Evolutionary conservation across 1,139 yeast genomes (phyloP).

Genomic region (Diutina mesorugosa): DNA sequence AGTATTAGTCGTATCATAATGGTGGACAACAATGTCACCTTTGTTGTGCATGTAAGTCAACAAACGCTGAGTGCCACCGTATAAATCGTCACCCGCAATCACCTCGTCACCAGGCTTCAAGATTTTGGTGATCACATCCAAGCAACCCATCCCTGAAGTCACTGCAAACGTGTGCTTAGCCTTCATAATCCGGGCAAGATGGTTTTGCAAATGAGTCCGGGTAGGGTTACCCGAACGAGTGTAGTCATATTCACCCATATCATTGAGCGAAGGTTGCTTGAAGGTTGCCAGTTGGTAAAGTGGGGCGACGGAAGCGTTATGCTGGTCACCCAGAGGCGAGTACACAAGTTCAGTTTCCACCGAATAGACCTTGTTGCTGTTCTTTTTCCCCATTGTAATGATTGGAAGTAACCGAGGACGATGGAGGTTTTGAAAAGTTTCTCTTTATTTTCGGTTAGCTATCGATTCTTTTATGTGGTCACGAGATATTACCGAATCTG

Average conservation of each 20-base stretch:
- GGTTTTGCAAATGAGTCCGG: constrained; percentile 65
- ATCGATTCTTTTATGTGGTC: neutral
- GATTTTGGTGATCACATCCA: constrained; percentile 69
- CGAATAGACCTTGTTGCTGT: neutral
- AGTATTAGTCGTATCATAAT: constrained; percentile 71
- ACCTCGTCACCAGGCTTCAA: constrained; percentile 73
- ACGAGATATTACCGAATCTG: neutral
- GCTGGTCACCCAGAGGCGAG: constrained; percentile 54
- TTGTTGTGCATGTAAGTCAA: constrained; percentile 58
- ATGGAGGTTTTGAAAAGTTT: neutral
- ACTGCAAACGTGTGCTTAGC: constrained; percentile 70
- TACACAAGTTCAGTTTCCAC: constrained; percentile 69
- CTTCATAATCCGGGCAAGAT: constrained; percentile 63
- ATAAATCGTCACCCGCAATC: constrained; percentile 85
- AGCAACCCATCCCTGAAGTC: constrained; percentile 85
- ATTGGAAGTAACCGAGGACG: neutral
- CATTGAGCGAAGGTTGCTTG: constrained; percentile 62
- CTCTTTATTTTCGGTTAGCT: neutral
- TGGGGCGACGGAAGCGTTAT: constrained; percentile 78
- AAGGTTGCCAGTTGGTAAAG: constrained; percentile 89
- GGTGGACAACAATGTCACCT: constrained; percentile 59
- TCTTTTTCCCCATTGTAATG: neutral
- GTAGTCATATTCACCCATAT: constrained; percentile 82
- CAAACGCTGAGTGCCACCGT: constrained; percentile 85
- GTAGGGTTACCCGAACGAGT: constrained; percentile 95